phyloP scores from a whole-genome alignment of 306 rosid genomes.

The Citrullus amarus region DNA sequence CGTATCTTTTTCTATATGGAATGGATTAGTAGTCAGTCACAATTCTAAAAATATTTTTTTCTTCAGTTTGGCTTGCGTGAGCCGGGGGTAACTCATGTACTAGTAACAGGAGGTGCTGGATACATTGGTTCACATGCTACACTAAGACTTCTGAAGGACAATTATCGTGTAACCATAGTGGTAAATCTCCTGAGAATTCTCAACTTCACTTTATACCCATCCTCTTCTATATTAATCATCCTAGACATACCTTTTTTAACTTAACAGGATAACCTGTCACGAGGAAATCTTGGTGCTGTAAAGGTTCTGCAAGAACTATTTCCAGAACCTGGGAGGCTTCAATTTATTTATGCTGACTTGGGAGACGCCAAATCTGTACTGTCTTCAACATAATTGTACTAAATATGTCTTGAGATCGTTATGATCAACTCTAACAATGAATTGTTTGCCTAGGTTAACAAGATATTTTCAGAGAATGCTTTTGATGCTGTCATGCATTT shows the following conservation, averaged over 20 bases:
- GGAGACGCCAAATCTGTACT: constrained; percentile 81
- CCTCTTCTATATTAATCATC: background rate
- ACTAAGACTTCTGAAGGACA: constrained; percentile 60
- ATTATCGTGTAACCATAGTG: constrained; percentile 82
- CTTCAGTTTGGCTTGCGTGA: constrained; percentile 51
- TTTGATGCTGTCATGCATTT: constrained; percentile 99
- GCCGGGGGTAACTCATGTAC: constrained; percentile 67
- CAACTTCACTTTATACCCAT: background rate
- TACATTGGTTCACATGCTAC: constrained; percentile 93
- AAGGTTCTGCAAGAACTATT: constrained; percentile 67
- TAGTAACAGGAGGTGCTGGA: constrained; percentile 97
- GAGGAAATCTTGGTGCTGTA: constrained; percentile 90
- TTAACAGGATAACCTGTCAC: constrained; percentile 71
- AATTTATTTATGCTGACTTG: constrained; percentile 83
- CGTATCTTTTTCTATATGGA: background rate
- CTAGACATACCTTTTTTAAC: background rate
- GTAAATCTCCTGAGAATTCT: constrained; percentile 23
- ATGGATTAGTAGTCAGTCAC: background rate
- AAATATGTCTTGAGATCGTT: background rate
- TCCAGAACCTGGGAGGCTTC: constrained; percentile 92
- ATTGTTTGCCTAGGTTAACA: constrained; percentile 38
- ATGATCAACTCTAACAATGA: background rate
- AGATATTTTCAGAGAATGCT: constrained; percentile 79
- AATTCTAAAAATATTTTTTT: background rate
- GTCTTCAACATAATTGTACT: constrained; percentile 2